phyloP scores from a whole-genome alignment of 2,329 filamentous ascomycete species.

The Scorias spongiosa region DNA sequence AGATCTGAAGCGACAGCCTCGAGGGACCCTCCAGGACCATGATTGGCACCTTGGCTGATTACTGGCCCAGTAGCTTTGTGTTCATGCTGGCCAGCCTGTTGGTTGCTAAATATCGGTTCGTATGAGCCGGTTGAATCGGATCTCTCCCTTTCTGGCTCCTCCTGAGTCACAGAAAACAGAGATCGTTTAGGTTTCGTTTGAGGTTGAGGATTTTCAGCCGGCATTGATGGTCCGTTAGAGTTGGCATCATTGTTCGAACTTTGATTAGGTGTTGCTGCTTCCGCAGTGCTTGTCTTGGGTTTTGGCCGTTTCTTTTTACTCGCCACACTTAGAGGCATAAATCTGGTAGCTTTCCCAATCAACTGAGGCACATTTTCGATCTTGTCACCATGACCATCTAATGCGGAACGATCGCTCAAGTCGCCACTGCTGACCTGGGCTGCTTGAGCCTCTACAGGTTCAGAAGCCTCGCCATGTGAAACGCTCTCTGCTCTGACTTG shows the following conservation, averaged over 20 bases:
- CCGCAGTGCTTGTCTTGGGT: slow-evolving; percentile 18
- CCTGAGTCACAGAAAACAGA: slow-evolving; percentile 49
- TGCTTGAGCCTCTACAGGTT: slow-evolving; percentile 9
- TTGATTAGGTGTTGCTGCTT: neutral
- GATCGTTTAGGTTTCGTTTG: slow-evolving; percentile 45
- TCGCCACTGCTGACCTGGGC: slow-evolving; percentile 6
- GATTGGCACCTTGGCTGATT: slow-evolving; percentile 5
- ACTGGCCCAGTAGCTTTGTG: neutral
- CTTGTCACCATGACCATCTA: slow-evolving; percentile 11
- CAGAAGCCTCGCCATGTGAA: neutral
- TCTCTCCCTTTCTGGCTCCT: slow-evolving; percentile 14
- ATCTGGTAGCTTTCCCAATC: slow-evolving; percentile 63
- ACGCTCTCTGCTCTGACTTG: neutral
- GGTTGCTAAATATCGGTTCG: slow-evolving; percentile 20
- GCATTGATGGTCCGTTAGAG: slow-evolving; percentile 9
- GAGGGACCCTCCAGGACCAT: slow-evolving; percentile 38
- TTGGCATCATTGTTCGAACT: slow-evolving; percentile 1
- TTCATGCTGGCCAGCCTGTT: neutral
- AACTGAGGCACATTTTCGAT: slow-evolving; percentile 49
- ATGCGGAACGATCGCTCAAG: slow-evolving; percentile 6
- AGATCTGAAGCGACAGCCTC: slow-evolving; percentile 59
- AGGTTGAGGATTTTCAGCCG: slow-evolving; percentile 7
- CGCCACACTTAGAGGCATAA: slow-evolving; percentile 74
- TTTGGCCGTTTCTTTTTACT: slow-evolving; percentile 60
- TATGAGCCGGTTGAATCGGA: slow-evolving; percentile 17